These are phyloP conservation scores for Mycena capillaripes DNA, from an alignment of 768 basidiomycete species.

Conservation along the genomic window DNA sequence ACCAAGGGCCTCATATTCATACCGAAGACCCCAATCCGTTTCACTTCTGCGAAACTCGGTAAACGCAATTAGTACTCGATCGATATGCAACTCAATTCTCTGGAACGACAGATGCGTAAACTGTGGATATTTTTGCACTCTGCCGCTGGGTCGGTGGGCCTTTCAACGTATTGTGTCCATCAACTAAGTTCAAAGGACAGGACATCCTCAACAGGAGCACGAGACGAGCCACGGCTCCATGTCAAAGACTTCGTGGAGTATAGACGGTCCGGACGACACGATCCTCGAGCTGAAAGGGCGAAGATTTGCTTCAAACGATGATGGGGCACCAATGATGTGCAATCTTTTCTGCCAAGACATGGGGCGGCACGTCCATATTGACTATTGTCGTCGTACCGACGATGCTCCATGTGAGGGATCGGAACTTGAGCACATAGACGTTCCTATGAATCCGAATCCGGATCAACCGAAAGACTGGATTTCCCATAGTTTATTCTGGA, in stretches of 20 bases:
- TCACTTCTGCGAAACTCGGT: slow-evolving; percentile 68
- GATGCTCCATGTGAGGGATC: slow-evolving; percentile 53
- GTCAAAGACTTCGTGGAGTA: slow-evolving; percentile 67
- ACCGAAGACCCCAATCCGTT: slow-evolving; percentile 56
- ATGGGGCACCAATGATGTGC: slow-evolving; percentile 76
- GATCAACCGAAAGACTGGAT: slow-evolving; percentile 65
- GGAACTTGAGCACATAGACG: slow-evolving; percentile 61
- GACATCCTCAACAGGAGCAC: slow-evolving; percentile 70
- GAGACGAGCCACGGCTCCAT: slow-evolving; percentile 76
- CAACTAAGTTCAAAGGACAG: slow-evolving; percentile 45
- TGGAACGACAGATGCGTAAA: slow-evolving; percentile 50
- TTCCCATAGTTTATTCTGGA: slow-evolving; percentile 69
- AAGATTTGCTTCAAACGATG: slow-evolving; percentile 66
- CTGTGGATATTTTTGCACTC: slow-evolving; percentile 71
- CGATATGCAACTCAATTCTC: not conserved
- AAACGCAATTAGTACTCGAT: not conserved
- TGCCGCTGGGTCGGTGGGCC: slow-evolving; percentile 53
- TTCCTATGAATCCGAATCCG: slow-evolving; percentile 59
- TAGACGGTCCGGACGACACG: slow-evolving; percentile 65
- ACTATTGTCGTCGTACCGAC: slow-evolving; percentile 62
- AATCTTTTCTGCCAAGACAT: slow-evolving; percentile 66
- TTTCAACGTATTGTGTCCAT: not conserved
- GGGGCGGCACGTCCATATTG: slow-evolving; percentile 70
- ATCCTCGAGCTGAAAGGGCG: slow-evolving; percentile 67
- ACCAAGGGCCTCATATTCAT: slow-evolving; percentile 64